Conservation (phyloP, 2,329 filamentous ascomycete species). For the Chaetomiaceae sp. region DNA sequence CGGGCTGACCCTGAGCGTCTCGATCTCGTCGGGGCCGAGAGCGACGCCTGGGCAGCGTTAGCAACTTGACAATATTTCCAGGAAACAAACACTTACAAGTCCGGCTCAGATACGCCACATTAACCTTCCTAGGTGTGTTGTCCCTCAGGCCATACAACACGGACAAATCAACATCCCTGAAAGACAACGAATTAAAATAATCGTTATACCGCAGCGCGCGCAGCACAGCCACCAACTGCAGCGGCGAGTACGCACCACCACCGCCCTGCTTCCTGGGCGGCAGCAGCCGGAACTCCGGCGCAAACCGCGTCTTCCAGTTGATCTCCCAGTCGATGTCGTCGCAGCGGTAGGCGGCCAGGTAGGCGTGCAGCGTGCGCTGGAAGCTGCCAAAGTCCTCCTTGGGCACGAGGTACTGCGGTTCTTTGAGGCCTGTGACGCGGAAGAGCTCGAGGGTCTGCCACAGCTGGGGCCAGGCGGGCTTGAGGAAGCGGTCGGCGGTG, state of each 20-base stretch:
- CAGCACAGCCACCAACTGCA: slow-evolving; percentile 54
- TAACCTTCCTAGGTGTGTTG: slow-evolving; percentile 38
- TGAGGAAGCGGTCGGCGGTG: slow-evolving; percentile 51
- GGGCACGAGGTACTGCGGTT: slow-evolving; percentile 50
- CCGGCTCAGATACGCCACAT: slow-evolving; percentile 48
- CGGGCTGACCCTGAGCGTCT: slow-evolving; percentile 45
- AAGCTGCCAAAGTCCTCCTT: slow-evolving; percentile 52
- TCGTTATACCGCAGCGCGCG: slow-evolving; percentile 55
- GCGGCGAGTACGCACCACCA: slow-evolving; percentile 44
- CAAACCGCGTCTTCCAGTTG: slow-evolving; percentile 42
- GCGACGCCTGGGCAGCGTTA: slow-evolving; percentile 39
- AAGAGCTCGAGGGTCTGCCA: slow-evolving; percentile 51
- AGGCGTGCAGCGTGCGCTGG: slow-evolving; percentile 51
- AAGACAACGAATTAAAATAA: slow-evolving; percentile 56
- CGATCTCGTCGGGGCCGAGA: slow-evolving; percentile 45
- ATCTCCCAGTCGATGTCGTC: slow-evolving; percentile 49
- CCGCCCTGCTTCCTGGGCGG: slow-evolving; percentile 37
- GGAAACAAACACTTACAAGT: slow-evolving; percentile 39
- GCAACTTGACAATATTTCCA: neutral
- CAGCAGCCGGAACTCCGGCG: slow-evolving; percentile 52
- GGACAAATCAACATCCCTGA: slow-evolving; percentile 48
- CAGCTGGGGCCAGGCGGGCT: slow-evolving; percentile 55
- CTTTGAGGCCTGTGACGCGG: slow-evolving; percentile 47
- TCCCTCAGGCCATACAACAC: slow-evolving; percentile 40
- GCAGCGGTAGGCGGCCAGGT: slow-evolving; percentile 49